Base-by-base conservation (phyloP, 164 flowering plant genomes). In the Stephania japonica region DNA sequence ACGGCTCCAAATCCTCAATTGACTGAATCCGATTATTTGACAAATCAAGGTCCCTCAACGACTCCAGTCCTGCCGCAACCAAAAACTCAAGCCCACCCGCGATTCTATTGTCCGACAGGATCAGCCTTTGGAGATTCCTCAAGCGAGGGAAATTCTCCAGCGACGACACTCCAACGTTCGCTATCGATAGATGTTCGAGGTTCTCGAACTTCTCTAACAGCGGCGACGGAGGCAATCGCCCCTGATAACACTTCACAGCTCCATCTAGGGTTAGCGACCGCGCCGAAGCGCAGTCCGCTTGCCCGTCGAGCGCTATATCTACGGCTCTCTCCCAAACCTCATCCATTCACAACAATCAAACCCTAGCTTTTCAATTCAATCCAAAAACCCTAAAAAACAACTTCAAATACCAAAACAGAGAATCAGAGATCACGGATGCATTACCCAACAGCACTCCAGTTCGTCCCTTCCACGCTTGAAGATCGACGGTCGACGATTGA, bases 251-350 rank as follows among this genome's bases (percentile, higher is more conserved):
- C 91, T 94, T 94, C 38, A 94, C 97, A 1, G 89, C 91, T 41
- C 97, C 95, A 81, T 94, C 98, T 47, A 94, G 83, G 41, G 97
- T 94, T 64, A 94, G 79, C 47, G 82, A 80, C 63, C 91, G 83
- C 26, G 82, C 87, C 64, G 85, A 75, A 1, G 77, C 78, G 61
- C 68, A 68, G 78, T 90, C 89, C 4, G 85, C 78, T 70, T 87
- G 86, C 44, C 97, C 98, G 65, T 91, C 94, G 18, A 92, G 81
- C 23, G 98, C 98, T 67, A 92, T 83, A 79, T 89, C 94, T 61
- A 94, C 92, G 68, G 97, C 97, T 61, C 88, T 83, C 80, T 90
- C 93, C 98, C 98, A 94, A 85, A 89, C 85, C 89, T 92, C 98
- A 38, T 91, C 98, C 98, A 94, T 94, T 79, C 16, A 56, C 62